phyloP scores from a whole-genome alignment of 2,329 filamentous ascomycete genomes.

The Sporothrix humicola region DNA sequence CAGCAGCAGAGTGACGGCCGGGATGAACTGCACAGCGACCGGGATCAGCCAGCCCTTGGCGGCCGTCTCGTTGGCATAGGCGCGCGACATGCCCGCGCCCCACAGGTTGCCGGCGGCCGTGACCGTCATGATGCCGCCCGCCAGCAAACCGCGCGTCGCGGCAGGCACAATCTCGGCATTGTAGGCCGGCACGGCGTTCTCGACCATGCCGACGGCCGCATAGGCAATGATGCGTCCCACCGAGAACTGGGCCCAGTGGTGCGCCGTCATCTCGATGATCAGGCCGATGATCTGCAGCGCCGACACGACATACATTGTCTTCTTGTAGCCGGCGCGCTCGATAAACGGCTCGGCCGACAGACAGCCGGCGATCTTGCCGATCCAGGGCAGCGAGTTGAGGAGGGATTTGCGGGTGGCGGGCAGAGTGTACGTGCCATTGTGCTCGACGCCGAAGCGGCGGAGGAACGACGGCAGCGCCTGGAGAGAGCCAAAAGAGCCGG shows the following conservation, averaged over 20 bases:
- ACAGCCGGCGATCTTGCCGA: constrained; percentile 37
- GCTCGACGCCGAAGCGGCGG: constrained; percentile 32
- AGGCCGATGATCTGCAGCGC: constrained; percentile 36
- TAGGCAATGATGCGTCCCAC: constrained; percentile 41
- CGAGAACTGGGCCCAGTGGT: constrained; percentile 37
- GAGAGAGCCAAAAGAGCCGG: constrained; percentile 36
- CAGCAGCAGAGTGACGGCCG: constrained; percentile 43
- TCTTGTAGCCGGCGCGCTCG: constrained; percentile 37
- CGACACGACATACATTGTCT: constrained; percentile 33
- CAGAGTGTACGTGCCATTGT: constrained; percentile 28
- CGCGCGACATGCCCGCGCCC: constrained; percentile 40
- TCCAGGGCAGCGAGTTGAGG: constrained; percentile 38
- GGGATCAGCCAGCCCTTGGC: constrained; percentile 47
- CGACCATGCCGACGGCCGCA: constrained; percentile 40
- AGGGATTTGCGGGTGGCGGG: constrained; percentile 33
- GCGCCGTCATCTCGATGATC: constrained; percentile 35
- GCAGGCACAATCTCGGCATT: constrained; percentile 36
- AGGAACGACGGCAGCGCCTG: constrained; percentile 37
- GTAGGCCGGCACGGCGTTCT: constrained; percentile 36
- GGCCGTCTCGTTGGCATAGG: constrained; percentile 38
- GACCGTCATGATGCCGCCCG: constrained; percentile 35
- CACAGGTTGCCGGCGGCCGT: constrained; percentile 37
- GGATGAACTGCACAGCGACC: constrained; percentile 47
- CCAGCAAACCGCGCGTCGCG: constrained; percentile 32
- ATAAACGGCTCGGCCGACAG: constrained; percentile 34